Conservation (phyloP, 306 rosid genomes). For the Urtica urens region DNA sequence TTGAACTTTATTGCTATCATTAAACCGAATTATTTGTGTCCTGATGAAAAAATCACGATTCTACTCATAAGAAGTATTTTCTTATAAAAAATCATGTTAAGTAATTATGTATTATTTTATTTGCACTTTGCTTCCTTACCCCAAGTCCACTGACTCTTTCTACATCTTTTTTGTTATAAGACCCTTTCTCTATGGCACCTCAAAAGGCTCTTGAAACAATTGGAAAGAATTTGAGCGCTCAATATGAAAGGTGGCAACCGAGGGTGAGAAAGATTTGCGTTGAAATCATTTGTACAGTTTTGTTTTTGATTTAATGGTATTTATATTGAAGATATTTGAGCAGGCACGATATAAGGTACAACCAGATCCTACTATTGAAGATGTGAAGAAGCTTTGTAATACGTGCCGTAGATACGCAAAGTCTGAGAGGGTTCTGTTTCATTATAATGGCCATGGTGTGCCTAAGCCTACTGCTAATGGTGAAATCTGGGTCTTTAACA, state of each 20-base stretch:
- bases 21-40: too few relatives aligned
- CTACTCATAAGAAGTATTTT: too few relatives aligned
- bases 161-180: slow-evolving; percentile 31
- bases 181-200: slow-evolving; percentile 93
- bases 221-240: slow-evolving; percentile 72
- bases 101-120: background rate
- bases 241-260: slow-evolving; percentile 99
- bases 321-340: slow-evolving; percentile 22
- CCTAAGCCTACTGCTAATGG: slow-evolving; percentile 94
- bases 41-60: too few relatives aligned
- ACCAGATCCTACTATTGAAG: slow-evolving; percentile 94
- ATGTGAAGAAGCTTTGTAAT: slow-evolving; percentile 95
- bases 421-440: slow-evolving; percentile 89
- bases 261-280: slow-evolving; percentile 41
- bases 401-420: slow-evolving; percentile 77
- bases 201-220: slow-evolving; percentile 89
- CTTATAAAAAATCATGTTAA: too few relatives aligned
- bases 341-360: slow-evolving; percentile 92
- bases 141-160: background rate
- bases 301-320: slow-evolving; percentile 16
- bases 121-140: background rate
- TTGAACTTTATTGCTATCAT: background rate
- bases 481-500: slow-evolving; percentile 98
- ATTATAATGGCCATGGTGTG: slow-evolving; percentile 98
- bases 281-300: background rate